Percentiles rank a stretch among this genome's conserved stretches.
phyloP scores from a whole-genome alignment of 805 yeast species.

The Nakazawaea anatomiae region DNA sequence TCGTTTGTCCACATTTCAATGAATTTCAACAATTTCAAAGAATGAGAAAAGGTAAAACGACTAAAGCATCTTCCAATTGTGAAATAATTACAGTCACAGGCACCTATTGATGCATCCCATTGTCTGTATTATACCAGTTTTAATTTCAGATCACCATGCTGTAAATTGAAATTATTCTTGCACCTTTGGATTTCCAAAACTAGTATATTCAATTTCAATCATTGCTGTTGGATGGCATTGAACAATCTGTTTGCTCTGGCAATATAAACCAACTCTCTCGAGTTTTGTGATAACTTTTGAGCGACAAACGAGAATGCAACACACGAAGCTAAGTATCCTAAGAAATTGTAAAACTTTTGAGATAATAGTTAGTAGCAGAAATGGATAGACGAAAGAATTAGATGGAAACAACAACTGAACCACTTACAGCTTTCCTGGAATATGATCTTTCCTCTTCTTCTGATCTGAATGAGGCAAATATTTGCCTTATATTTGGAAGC shows the following conservation, averaged over 20 bases:
- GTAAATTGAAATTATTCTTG: too few relatives aligned
- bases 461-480: conserved; percentile 76
- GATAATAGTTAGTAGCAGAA: too few relatives aligned
- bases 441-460: conserved; percentile 79
- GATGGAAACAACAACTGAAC: background rate
- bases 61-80: conserved; percentile 86
- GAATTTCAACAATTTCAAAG: conserved; percentile 62
- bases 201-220: too few relatives aligned
- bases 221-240: conserved; percentile 6
- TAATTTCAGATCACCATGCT: too few relatives aligned
- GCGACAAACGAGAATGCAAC: conserved; percentile 78
- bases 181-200: too few relatives aligned
- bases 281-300: conserved; percentile 34
- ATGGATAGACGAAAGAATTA: background rate
- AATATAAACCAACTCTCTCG: conserved; percentile 10
- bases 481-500: conserved; percentile 68
- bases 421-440: conserved; percentile 62
- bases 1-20: conserved; percentile 67
- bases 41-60: conserved; percentile 85
- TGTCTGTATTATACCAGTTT: too few relatives aligned
- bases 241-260: conserved; percentile 4
- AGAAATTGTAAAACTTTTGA: conserved; percentile 53
- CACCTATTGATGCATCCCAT: too few relatives aligned
- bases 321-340: conserved; percentile 79
- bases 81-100: conserved; percentile 27